Base-by-base conservation (phyloP, 2,329 filamentous ascomycete species). In the Trichoderma sp. region DNA sequence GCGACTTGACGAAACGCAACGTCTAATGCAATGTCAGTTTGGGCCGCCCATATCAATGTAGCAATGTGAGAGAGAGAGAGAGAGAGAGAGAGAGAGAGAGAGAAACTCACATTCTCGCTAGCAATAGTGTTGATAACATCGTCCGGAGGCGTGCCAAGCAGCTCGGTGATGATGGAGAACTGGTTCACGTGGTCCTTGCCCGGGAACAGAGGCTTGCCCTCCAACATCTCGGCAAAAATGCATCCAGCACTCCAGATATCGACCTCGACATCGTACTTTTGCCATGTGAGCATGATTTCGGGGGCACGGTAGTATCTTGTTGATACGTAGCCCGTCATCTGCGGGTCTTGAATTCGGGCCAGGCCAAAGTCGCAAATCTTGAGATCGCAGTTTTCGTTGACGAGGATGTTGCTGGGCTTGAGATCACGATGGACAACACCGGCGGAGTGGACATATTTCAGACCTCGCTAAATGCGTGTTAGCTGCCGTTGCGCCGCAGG, bases 221-320 rank as follows among this genome's bases (percentile, higher is more conserved):
- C 95, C 70, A 99, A 87, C 96, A 99, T 99, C 83, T 99, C 96
- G 52, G 96, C 96, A 76, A 99, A 98, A 79, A 99, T 99, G 82
- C 96, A 99, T 70, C 96, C 96, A 21, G 95, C 95, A 79, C 96
- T 98, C 96, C 96, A 99, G 79, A 99, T 97, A 79, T 99, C 96
- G 69, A 99, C 96, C 83, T 98, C 96, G 59, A 98, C 90, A 75
- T 99, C 96, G 82, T 99, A 99, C 84, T 99, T 99, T 85, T 99
- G 96, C 96, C 96, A 99, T 73, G 96, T 98, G 79, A 99, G 93
- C 96, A 99, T 99, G 79, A 99, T 99, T 82, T 99, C 96, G 21
- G 96, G 96, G 10, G 96, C 96, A 77, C 96, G 90, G 86, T 99
- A 99, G 86, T 99, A 99, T 85, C 96, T 87, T 71, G 96, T 99